Percentiles rank a stretch among this genome's conserved stretches.
phyloP scores from a whole-genome alignment of 129 eudicot species.

The sunflower (Helianthus annuus) region DNA sequence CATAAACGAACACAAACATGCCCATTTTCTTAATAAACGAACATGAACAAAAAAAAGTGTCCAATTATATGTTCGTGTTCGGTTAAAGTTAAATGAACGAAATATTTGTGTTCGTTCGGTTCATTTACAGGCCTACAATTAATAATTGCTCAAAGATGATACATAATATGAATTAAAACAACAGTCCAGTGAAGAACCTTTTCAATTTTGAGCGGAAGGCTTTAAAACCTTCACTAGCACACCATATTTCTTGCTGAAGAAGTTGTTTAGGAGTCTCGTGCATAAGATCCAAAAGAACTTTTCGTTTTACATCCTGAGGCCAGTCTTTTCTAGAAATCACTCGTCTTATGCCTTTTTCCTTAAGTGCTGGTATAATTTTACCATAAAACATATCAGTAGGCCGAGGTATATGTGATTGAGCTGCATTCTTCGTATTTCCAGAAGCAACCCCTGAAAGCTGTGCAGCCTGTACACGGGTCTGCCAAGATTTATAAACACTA shows the following conservation, averaged over 20 bases:
- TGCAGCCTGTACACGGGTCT: conserved; percentile 73
- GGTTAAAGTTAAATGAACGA: too few relatives aligned
- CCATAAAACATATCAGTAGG: conserved; percentile 99
- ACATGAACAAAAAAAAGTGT: too few relatives aligned
- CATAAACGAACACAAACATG: too few relatives aligned
- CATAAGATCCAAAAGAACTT: conserved; percentile 95
- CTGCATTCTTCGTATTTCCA: conserved; percentile 50
- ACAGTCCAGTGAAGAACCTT: conserved; percentile 47
- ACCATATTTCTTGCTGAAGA: conserved; percentile 98
- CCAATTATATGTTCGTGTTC: too few relatives aligned
- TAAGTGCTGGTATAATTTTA: conserved; percentile 95
- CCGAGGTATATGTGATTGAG: conserved; percentile 79
- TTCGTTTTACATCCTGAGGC: conserved; percentile 97
- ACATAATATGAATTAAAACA: conserved; percentile 17
- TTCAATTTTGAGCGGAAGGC: conserved; percentile 84
- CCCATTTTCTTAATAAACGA: too few relatives aligned
- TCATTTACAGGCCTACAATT: background rate
- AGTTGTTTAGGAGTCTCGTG: conserved; percentile 93
- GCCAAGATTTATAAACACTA: conserved; percentile 94
- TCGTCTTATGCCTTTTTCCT: conserved; percentile 95
- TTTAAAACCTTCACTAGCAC: conserved; percentile 98
- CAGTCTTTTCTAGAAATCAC: conserved; percentile 97
- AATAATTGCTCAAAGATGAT: conserved; percentile 5
- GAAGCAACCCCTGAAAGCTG: conserved; percentile 64
- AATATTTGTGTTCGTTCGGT: too few relatives aligned